Conservation (phyloP, 495 filamentous ascomycete genomes). For the Barbatosphaeria neglecta region DNA sequence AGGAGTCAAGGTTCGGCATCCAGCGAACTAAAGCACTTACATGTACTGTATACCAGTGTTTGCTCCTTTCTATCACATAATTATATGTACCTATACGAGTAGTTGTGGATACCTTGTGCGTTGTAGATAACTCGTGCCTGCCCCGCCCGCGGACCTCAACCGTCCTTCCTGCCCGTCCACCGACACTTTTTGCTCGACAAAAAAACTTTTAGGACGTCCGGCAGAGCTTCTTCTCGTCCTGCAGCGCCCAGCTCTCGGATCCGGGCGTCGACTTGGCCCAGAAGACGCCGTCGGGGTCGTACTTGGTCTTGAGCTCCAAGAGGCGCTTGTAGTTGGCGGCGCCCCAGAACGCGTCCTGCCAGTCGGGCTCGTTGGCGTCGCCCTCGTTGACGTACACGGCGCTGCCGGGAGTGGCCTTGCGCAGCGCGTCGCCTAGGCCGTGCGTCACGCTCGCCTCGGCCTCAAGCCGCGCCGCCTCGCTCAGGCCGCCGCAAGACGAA, state of each 20-base stretch:
- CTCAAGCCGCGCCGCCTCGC: conserved; percentile 7
- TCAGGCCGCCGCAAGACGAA: not conserved
- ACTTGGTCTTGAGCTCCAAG: conserved; percentile 15
- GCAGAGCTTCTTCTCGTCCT: conserved; percentile 6
- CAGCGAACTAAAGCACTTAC: too few species aligned
- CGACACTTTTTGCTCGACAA: too few species aligned
- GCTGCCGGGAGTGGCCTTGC: conserved; percentile 14
- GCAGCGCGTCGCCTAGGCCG: conserved; percentile 13
- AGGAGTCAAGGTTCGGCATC: too few species aligned
- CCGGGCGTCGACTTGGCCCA: conserved; percentile 11
- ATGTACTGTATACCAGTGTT: too few species aligned
- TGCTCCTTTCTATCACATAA: too few species aligned
- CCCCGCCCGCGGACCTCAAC: too few species aligned
- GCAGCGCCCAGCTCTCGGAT: conserved; percentile 6
- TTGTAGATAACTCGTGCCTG: too few species aligned
- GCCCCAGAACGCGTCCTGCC: conserved; percentile 29
- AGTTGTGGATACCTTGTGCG: too few species aligned
- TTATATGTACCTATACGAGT: too few species aligned
- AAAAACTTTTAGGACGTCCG: not conserved
- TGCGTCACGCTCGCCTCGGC: conserved; percentile 12
- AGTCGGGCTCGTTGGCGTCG: conserved; percentile 30
- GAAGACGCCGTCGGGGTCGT: conserved; percentile 14
- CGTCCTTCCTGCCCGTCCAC: too few species aligned
- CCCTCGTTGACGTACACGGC: conserved; percentile 29
- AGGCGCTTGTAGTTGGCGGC: conserved; percentile 19